A percentile compares a stretch with the other conserved stretches of the same genome.
Conservation (phyloP, 805 yeast genomes). For the Yamadazyma takamatsuzukensis region DNA sequence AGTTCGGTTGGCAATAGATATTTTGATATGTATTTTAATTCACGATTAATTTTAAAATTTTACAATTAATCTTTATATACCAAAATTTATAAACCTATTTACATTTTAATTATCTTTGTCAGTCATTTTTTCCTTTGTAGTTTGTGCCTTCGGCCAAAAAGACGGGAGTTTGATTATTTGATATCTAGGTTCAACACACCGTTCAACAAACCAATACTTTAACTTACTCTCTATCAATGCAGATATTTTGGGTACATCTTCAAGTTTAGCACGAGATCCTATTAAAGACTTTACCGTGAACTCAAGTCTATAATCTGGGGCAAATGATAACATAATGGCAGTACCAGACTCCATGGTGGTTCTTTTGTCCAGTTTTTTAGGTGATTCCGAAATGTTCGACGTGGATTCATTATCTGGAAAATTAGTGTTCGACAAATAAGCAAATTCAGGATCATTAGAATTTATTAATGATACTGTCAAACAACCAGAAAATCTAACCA, state of each 20-base stretch:
- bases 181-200: constrained; percentile 91
- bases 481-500: constrained; percentile 88
- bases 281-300: constrained; percentile 84
- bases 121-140: constrained; percentile 28
- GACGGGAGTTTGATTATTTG: constrained; percentile 83
- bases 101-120: no score
- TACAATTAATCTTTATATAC: no score
- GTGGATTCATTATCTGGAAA: not conserved
- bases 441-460: constrained; percentile 39
- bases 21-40: no score
- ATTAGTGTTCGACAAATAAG: no score
- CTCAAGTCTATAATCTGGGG: constrained; percentile 87
- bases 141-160: constrained; percentile 66
- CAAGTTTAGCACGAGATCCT: constrained; percentile 89
- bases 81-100: no score
- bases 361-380: constrained; percentile 1
- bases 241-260: constrained; percentile 89
- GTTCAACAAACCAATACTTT: constrained; percentile 84
- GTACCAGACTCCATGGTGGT: constrained; percentile 41
- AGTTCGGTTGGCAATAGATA: no score
- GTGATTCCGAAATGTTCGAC: no score
- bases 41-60: no score
- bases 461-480: constrained; percentile 69
- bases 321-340: constrained; percentile 82
- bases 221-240: constrained; percentile 78